phyloP scores from a whole-genome alignment of 345 rosid genomes.

The Brassica carinata region DNA sequence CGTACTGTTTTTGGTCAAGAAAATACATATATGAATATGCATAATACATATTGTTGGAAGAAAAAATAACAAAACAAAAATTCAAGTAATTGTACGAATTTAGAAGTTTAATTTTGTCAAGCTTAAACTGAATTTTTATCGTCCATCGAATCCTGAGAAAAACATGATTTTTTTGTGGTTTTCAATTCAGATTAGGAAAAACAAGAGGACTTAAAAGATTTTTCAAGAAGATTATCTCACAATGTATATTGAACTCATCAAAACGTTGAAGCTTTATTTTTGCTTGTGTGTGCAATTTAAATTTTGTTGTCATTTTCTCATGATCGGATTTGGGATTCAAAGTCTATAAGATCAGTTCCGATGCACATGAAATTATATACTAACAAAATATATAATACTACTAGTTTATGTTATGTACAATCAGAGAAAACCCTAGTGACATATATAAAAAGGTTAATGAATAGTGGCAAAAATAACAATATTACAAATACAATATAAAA shows the following conservation, averaged over 20 bases:
- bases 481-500: constrained; percentile 16
- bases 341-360: too few species aligned
- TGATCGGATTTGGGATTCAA: background rate
- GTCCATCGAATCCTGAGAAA: background rate
- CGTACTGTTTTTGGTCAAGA: background rate
- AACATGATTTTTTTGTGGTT: background rate
- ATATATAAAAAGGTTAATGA: constrained; percentile 11
- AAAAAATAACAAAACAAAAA: background rate
- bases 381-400: constrained; percentile 2
- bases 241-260: background rate
- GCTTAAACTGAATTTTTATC: background rate
- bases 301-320: background rate
- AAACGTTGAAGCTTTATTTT: background rate
- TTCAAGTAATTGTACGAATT: background rate
- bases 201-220: background rate
- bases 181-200: background rate
- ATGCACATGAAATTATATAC: too few species aligned
- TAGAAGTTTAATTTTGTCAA: background rate
- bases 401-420: constrained; percentile 19
- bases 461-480: constrained; percentile 36
- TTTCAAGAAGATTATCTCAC: background rate
- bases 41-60: background rate
- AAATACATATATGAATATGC: background rate
- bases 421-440: constrained; percentile 20
- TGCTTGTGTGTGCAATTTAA: background rate